phyloP scores from a whole-genome alignment of 164 flowering plant genomes.

The Akebia trifoliata region DNA sequence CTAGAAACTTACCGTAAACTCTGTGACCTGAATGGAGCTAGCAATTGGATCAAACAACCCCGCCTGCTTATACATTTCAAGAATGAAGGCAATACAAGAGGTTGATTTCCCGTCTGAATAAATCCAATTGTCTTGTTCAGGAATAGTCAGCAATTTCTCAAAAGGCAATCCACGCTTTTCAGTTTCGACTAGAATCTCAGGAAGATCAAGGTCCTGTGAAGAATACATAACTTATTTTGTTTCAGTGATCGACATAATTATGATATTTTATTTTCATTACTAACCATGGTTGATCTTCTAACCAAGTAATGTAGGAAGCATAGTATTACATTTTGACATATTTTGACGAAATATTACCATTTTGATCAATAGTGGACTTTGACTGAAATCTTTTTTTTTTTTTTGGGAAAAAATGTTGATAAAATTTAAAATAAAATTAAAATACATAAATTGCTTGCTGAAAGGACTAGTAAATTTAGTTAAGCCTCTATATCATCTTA shows the following conservation, averaged over 20 bases:
- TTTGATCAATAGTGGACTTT: no score
- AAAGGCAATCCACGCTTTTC: constrained; percentile 81
- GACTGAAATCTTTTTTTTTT: no score
- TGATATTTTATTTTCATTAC: no score
- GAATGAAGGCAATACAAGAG: constrained; percentile 87
- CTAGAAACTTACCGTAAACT: constrained; percentile 72
- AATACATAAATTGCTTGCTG: no score
- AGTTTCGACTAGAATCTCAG: constrained; percentile 80
- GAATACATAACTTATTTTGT: constrained; percentile 6
- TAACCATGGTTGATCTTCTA: no score
- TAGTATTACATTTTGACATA: no score
- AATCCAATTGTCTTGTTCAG: constrained; percentile 90
- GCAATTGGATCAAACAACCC: constrained; percentile 73
- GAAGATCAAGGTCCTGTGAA: constrained; percentile 68
- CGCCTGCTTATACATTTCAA: constrained; percentile 89
- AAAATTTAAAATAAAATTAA: no score
- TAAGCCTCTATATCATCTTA: no score
- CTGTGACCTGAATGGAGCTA: constrained; percentile 78
- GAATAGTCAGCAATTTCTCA: constrained; percentile 69
- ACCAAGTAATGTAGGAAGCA: no score
- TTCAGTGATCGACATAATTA: neutral
- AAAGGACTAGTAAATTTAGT: no score
- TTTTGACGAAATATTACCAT: no score
- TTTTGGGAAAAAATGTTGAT: no score
- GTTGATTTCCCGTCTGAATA: constrained; percentile 87